Evolutionary conservation across 129 eudicot genomes (phyloP).

Genomic region (Pulicaria dysenterica): DNA sequence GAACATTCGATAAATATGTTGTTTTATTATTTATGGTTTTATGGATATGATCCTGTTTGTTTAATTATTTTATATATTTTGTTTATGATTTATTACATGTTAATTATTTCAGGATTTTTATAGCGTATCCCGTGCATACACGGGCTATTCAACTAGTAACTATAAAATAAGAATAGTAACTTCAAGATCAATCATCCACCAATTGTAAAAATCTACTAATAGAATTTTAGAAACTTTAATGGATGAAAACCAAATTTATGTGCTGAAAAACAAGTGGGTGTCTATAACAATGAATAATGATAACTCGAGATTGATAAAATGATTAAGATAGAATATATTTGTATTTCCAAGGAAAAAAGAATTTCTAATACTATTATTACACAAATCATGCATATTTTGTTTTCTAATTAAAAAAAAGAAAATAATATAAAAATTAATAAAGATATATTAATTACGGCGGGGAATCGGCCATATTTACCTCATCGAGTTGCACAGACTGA

Average conservation of each 20-base stretch:
- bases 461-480: conserved; percentile 87
- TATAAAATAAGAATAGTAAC: too few species aligned
- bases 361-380: not conserved
- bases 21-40: too few species aligned
- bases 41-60: too few species aligned
- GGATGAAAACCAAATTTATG: not conserved
- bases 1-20: too few species aligned
- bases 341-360: conserved; percentile 26
- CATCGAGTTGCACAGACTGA: conserved; percentile 61
- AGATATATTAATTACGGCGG: conserved; percentile 57
- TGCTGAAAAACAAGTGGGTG: not conserved
- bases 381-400: conserved; percentile 7
- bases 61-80: too few species aligned
- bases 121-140: too few species aligned
- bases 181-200: too few species aligned
- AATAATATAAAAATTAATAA: too few species aligned
- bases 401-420: conserved; percentile 21
- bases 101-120: too few species aligned
- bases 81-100: too few species aligned
- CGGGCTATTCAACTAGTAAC: too few species aligned
- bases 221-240: not conserved
- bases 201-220: too few species aligned
- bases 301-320: conserved; percentile 39
- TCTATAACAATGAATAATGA: conserved; percentile 17
- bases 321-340: conserved; percentile 10